Evolutionary conservation across 176 grass and related monocot genomes (phyloP).

Genomic region (Melocanna baccifera): DNA sequence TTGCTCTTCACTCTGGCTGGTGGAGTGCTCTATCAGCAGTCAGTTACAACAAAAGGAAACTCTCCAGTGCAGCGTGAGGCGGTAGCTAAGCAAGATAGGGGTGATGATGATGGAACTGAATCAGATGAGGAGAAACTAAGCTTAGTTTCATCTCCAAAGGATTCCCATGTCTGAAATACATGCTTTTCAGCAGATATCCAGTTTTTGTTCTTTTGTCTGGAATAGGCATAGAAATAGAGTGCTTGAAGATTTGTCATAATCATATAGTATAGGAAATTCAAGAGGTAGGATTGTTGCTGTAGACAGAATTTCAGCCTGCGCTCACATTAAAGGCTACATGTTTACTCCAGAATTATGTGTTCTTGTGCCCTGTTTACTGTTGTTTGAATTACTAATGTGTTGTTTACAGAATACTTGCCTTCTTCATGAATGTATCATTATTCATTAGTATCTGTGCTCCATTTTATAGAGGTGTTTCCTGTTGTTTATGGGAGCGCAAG

Average conservation of each 20-base stretch:
- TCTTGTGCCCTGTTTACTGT: not conserved
- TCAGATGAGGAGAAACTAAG: conserved; percentile 48
- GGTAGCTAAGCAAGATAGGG: not conserved
- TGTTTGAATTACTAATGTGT: not conserved
- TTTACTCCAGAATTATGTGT: not conserved
- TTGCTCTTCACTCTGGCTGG: conserved; percentile 64
- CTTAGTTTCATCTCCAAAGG: conserved; percentile 51
- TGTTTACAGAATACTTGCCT: not conserved
- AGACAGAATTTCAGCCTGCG: not conserved
- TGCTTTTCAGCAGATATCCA: not conserved
- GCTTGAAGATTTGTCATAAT: not conserved
- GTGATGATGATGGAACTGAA: not conserved
- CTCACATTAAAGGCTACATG: conserved; percentile 1
- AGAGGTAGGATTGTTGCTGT: conserved; percentile 9
- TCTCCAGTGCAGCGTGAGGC: conserved; percentile 21
- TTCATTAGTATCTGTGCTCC: not conserved
- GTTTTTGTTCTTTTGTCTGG: conserved; percentile 8
- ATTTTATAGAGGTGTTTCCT: not conserved
- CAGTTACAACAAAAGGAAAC: conserved; percentile 47
- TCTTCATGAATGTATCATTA: not conserved
- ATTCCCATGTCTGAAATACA: conserved; percentile 29
- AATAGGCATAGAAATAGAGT: not conserved
- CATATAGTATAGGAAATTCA: not conserved
- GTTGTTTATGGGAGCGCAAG: not conserved
- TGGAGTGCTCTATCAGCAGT: conserved; percentile 73